Conservation (phyloP, 345 rosid genomes). For the Gossypioides kirkii region DNA sequence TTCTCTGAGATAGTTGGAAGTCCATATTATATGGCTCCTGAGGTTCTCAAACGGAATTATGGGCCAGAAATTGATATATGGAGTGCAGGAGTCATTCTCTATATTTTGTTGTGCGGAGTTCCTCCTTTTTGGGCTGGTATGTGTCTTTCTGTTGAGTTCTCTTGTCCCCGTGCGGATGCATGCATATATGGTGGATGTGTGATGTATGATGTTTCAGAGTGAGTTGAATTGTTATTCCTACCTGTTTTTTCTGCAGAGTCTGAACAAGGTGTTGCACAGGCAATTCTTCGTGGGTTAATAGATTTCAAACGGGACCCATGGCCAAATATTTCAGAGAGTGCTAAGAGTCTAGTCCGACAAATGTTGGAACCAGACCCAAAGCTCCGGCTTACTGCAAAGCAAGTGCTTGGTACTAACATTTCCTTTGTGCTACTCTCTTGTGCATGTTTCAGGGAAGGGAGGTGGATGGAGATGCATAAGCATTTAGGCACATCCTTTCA, state of each 20-base stretch:
- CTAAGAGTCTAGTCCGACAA: constrained; percentile 79
- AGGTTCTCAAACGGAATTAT: constrained; percentile 91
- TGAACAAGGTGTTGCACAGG: constrained; percentile 99
- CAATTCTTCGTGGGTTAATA: constrained; percentile 89
- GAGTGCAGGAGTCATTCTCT: constrained; percentile 99
- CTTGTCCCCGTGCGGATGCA: neutral
- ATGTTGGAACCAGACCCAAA: constrained; percentile 99
- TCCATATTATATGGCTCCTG: constrained; percentile 99
- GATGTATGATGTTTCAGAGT: neutral
- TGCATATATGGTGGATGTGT: neutral
- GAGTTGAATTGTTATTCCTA: constrained; percentile 11
- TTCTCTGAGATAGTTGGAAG: constrained; percentile 99
- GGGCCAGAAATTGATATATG: constrained; percentile 99
- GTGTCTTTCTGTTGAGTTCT: neutral
- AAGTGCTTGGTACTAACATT: constrained; percentile 77
- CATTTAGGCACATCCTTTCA: neutral
- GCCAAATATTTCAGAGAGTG: constrained; percentile 94
- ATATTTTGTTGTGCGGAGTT: constrained; percentile 90
- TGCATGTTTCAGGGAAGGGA: neutral
- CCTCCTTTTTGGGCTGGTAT: constrained; percentile 99
- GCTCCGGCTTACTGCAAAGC: constrained; percentile 85
- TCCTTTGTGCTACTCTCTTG: constrained; percentile 10
- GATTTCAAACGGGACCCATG: constrained; percentile 99
- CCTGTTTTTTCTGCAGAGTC: constrained; percentile 54
- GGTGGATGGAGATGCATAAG: neutral